Evolutionary conservation across 495 filamentous ascomycete genomes (phyloP).

Genomic region (Podospora conica): DNA sequence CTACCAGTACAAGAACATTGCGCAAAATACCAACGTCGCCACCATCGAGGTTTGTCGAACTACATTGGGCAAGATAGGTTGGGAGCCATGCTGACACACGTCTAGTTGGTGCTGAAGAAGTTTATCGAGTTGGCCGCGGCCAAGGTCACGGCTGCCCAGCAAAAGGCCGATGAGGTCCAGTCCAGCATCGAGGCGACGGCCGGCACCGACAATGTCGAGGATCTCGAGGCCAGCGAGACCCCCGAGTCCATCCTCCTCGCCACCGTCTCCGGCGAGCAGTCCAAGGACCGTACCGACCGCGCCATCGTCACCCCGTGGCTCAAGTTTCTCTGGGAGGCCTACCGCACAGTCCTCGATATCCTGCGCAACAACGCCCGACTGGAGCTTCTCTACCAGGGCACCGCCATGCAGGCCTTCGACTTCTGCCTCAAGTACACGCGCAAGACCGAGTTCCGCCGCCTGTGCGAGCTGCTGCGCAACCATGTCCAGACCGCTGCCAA

Average conservation of each 20-base stretch:
- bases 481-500: slow-evolving; percentile 99
- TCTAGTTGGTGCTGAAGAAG: slow-evolving; percentile 79
- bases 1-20: slow-evolving; percentile 99
- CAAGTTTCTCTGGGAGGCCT: slow-evolving; percentile 99
- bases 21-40: slow-evolving; percentile 95
- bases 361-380: slow-evolving; percentile 97
- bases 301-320: slow-evolving; percentile 98
- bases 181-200: slow-evolving; percentile 74
- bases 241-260: slow-evolving; percentile 97
- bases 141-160: slow-evolving; percentile 93
- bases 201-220: slow-evolving; percentile 63
- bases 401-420: slow-evolving; percentile 94
- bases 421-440: slow-evolving; percentile 97
- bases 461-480: slow-evolving; percentile 96
- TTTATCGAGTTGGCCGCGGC: slow-evolving; percentile 96
- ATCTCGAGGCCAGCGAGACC: slow-evolving; percentile 94
- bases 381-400: slow-evolving; percentile 96
- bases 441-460: slow-evolving; percentile 97
- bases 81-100: slow-evolving; percentile 20
- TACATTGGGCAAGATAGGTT: slow-evolving; percentile 1
- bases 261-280: slow-evolving; percentile 96
- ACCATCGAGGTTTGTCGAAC: slow-evolving; percentile 73
- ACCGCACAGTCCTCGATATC: slow-evolving; percentile 96
- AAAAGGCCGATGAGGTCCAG: slow-evolving; percentile 91
- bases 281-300: slow-evolving; percentile 90